Conservation (phyloP, 306 rosid genomes). For the Dalbergia oliveri region DNA sequence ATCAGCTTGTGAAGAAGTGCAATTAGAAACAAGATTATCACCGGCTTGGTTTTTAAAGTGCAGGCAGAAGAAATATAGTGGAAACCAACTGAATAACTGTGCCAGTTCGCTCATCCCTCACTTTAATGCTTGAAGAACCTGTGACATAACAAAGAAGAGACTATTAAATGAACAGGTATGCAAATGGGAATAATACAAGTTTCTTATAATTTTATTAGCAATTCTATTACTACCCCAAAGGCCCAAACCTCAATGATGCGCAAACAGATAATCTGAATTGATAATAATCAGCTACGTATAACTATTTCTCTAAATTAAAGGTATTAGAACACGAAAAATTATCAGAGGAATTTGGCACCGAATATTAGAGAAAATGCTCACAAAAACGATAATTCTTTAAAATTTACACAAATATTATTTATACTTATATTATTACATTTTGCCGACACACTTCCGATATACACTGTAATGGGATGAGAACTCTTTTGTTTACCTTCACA, state of each 20-base stretch:
- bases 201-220: background rate
- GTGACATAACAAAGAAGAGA: slow-evolving; percentile 53
- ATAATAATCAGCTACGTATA: background rate
- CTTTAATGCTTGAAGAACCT: slow-evolving; percentile 93
- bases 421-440: no score
- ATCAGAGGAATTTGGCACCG: no score
- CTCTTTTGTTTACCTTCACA: no score
- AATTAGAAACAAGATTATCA: slow-evolving; percentile 54
- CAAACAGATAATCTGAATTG: slow-evolving; percentile 15
- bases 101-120: slow-evolving; percentile 85
- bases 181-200: slow-evolving; percentile 30
- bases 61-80: slow-evolving; percentile 67
- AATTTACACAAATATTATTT: no score
- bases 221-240: background rate
- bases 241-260: background rate
- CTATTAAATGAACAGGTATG: slow-evolving; percentile 19
- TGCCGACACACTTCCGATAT: no score
- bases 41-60: slow-evolving; percentile 51
- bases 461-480: no score
- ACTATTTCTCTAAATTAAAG: no score
- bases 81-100: slow-evolving; percentile 90
- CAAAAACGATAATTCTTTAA: no score
- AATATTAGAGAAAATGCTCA: no score
- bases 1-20: slow-evolving; percentile 60
- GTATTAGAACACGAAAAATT: no score